These are phyloP conservation scores for Cladobotryum protrusum DNA, from an alignment of 2,329 filamentous ascomycete genomes.

Conservation along the genomic window DNA sequence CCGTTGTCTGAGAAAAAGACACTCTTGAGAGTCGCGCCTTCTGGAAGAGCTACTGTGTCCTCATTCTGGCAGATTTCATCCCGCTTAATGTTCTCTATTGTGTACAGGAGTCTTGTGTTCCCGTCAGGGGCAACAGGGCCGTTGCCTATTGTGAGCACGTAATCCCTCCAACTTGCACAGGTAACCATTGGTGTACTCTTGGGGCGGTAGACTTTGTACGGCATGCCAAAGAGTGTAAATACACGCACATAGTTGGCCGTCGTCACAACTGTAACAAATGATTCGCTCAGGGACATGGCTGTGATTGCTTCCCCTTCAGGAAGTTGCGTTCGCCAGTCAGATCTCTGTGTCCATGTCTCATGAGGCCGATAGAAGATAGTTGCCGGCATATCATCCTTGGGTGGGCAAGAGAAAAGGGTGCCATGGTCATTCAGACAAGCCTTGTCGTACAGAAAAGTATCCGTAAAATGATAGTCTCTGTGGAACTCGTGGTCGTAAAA, in stretches of 20 bases:
- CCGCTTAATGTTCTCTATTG: constrained; percentile 88
- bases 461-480: constrained; percentile 94
- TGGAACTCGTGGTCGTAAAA: constrained; percentile 94
- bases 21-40: constrained; percentile 65
- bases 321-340: constrained; percentile 85
- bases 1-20: constrained; percentile 91
- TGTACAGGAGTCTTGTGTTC: constrained; percentile 72
- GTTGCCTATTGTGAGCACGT: constrained; percentile 93
- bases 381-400: constrained; percentile 59
- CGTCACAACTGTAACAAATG: constrained; percentile 85
- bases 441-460: constrained; percentile 93
- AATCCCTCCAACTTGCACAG: constrained; percentile 90
- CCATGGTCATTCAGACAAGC: constrained; percentile 85
- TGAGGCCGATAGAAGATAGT: constrained; percentile 95
- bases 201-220: constrained; percentile 81
- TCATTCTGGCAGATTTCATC: constrained; percentile 94
- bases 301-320: constrained; percentile 80
- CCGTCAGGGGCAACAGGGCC: constrained; percentile 78
- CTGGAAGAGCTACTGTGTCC: constrained; percentile 79
- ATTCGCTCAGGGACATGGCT: constrained; percentile 85
- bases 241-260: constrained; percentile 83
- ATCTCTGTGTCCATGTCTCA: constrained; percentile 88
- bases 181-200: constrained; percentile 88
- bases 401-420: constrained; percentile 75
- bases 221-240: constrained; percentile 87